phyloP scores from a whole-genome alignment of 2,329 filamentous ascomycete genomes.

The Exophiala alcalophila region DNA sequence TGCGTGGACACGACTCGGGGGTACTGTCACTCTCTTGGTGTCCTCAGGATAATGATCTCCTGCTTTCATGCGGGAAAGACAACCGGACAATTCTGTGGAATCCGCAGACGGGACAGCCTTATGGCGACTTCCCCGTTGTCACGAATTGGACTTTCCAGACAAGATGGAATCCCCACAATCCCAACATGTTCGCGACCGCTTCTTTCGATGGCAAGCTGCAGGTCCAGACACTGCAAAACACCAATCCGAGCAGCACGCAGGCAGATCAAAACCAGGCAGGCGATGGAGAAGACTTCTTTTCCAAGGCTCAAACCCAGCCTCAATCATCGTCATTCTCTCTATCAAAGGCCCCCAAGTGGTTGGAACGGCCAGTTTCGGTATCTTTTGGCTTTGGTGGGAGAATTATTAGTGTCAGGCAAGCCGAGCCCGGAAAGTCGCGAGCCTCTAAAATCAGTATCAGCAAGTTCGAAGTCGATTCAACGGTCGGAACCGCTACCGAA shows the following conservation, averaged over 20 bases:
- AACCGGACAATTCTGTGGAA: constrained; percentile 97
- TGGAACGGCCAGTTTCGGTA: constrained; percentile 77
- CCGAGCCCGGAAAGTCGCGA: constrained; percentile 60
- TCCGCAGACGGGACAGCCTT: constrained; percentile 79
- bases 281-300: constrained; percentile 95
- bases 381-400: constrained; percentile 97
- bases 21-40: constrained; percentile 96
- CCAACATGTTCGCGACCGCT: constrained; percentile 86
- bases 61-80: constrained; percentile 94
- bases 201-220: constrained; percentile 97
- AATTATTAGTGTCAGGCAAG: constrained; percentile 68
- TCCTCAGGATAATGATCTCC: constrained; percentile 77
- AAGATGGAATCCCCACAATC: constrained; percentile 89
- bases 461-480: constrained; percentile 82
- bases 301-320: constrained; percentile 85
- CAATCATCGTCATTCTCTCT: constrained; percentile 88
- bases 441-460: constrained; percentile 78
- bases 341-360: constrained; percentile 82
- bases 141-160: constrained; percentile 99
- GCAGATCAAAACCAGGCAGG: constrained; percentile 63
- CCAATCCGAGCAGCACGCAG: constrained; percentile 72
- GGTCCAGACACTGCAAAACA: constrained; percentile 91
- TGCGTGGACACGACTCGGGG: constrained; percentile 91
- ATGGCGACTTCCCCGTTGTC: constrained; percentile 92
- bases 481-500: constrained; percentile 77